Evolutionary conservation across 208 protist genomes (phyloP), one percentile per base, ranked within the genome.

Genomic region (Acanthamoeba royreba): DNA sequence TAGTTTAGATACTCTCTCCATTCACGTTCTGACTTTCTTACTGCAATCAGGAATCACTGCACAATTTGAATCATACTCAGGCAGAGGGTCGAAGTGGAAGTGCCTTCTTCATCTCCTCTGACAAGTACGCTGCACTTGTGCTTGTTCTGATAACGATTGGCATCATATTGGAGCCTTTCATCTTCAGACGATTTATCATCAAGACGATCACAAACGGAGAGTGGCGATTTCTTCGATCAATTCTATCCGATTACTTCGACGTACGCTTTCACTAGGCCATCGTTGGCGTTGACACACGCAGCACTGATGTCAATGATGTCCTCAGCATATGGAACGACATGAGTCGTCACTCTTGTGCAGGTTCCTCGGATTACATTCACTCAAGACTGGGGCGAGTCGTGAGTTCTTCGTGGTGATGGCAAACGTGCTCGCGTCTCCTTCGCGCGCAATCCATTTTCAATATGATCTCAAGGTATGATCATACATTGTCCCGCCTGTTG

Each of bases 161-260:
- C n/a, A n/a, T n/a, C n/a, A n/a, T n/a, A n/a, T n/a, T n/a, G n/a
- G n/a, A n/a, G n/a, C n/a, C n/a, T n/a, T n/a, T 4, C 33, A 5
- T 28, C 9, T 35, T 4, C 72, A 85, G 52, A 31, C 28, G 83
- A 11, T 66, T 69, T 28, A 42, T 90, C 1, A 49, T 90, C 15
- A 90, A 90, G 46, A 90, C 83, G 2, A 90, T 90, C 35, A 90
- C 83, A 11, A 58, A 90, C 33, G 83, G 83, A 19, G 83, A 90
- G 52, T 90, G 33, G 35, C 43, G 83, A 43, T 90, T 90, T 43
- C 83, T 90, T 3, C 53, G 46, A 9, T 90, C 83, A 7, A 58
- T 90, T 19, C 19, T 90, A 4, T 25, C 83, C 28, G 11, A 22
- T 9, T 90, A 90, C 52, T 66, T 90, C 46, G 40, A 90, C 25